Percentiles rank a stretch among this genome's conserved stretches.
Evolutionary conservation across 139 green algal species (phyloP).

Genomic region (Auxenochlorella protothecoides): DNA sequence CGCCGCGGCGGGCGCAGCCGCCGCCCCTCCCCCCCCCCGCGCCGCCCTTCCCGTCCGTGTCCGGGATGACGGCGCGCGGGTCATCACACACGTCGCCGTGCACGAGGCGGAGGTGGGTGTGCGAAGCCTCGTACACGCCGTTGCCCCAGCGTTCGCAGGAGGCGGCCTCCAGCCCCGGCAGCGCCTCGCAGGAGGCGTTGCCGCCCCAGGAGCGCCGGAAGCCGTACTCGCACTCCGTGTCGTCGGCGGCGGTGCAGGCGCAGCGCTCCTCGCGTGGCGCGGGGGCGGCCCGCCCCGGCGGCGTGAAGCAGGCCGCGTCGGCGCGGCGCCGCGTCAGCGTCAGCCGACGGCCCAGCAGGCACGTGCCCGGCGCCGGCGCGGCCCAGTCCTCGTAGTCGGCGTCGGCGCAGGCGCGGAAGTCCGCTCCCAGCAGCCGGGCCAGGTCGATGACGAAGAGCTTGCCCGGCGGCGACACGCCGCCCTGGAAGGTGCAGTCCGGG

Average conservation of each 20-base stretch:
- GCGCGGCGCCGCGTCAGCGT: slow-evolving; percentile 36
- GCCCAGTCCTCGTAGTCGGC: slow-evolving; percentile 40
- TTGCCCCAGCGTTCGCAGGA: slow-evolving; percentile 2
- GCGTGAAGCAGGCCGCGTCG: slow-evolving; percentile 53
- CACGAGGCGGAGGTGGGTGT: slow-evolving; percentile 39
- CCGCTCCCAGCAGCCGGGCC: slow-evolving; percentile 24
- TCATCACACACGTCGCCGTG: slow-evolving; percentile 48
- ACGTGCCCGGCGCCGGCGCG: slow-evolving; percentile 6
- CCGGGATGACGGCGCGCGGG: slow-evolving; percentile 34
- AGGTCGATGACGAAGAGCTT: slow-evolving; percentile 64
- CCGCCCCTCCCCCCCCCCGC: slow-evolving; percentile 7
- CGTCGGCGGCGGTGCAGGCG: slow-evolving; percentile 31
- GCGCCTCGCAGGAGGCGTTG: slow-evolving; percentile 4
- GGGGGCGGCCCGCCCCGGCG: slow-evolving; percentile 31
- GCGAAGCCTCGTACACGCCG: slow-evolving; percentile 11
- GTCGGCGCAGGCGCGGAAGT: slow-evolving; percentile 12
- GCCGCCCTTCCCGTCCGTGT: slow-evolving; percentile 53
- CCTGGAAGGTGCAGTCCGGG: slow-evolving; percentile 36
- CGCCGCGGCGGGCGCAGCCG: background rate
- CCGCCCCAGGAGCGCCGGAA: slow-evolving; percentile 21
- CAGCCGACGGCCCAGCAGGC: slow-evolving; percentile 29
- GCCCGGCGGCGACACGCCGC: slow-evolving; percentile 18
- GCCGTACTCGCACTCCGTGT: slow-evolving; percentile 68
- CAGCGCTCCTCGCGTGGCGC: slow-evolving; percentile 23
- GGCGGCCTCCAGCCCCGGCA: slow-evolving; percentile 10